Percentiles rank a stretch among this genome's conserved stretches.
phyloP scores from a whole-genome alignment of 2,329 filamentous ascomycete genomes.

The Teratosphaeriaceae sp. region DNA sequence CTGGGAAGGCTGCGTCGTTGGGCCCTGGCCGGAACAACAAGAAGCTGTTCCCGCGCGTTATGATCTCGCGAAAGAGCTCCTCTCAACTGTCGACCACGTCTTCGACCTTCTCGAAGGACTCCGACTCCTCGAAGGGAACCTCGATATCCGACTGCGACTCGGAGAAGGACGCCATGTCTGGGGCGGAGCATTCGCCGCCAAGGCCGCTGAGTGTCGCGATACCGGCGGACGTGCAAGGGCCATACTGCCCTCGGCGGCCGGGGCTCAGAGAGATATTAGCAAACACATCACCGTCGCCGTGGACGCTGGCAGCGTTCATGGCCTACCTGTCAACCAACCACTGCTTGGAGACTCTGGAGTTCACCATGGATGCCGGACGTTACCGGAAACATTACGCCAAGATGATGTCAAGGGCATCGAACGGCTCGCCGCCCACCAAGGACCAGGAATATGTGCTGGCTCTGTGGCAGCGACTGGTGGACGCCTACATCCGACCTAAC shows the following conservation, averaged over 20 bases:
- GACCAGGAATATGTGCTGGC: slow-evolving; percentile 65
- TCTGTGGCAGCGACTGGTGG: slow-evolving; percentile 81
- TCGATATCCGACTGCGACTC: slow-evolving; percentile 31
- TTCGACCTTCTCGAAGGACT: slow-evolving; percentile 21
- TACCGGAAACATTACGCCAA: slow-evolving; percentile 65
- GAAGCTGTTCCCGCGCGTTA: slow-evolving; percentile 22
- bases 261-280: slow-evolving; percentile 81
- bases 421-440: slow-evolving; percentile 46
- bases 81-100: slow-evolving; percentile 24
- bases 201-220: slow-evolving; percentile 45
- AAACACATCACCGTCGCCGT: slow-evolving; percentile 79
- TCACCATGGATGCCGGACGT: slow-evolving; percentile 86
- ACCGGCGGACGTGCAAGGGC: slow-evolving; percentile 36
- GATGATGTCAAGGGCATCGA: slow-evolving; percentile 45
- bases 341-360: slow-evolving; percentile 92
- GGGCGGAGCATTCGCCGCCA: slow-evolving; percentile 32
- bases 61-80: slow-evolving; percentile 24
- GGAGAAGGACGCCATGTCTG: slow-evolving; percentile 45
- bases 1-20: slow-evolving; percentile 11
- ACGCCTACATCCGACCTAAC: slow-evolving; percentile 83
- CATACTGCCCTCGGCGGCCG: slow-evolving; percentile 56
- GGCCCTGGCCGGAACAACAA: slow-evolving; percentile 14
- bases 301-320: slow-evolving; percentile 89
- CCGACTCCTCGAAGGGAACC: slow-evolving; percentile 17
- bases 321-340: slow-evolving; percentile 95